These are phyloP conservation scores for Tanozyma kutaoensis DNA, from an alignment of 805 yeast species.

Conservation along the genomic window DNA sequence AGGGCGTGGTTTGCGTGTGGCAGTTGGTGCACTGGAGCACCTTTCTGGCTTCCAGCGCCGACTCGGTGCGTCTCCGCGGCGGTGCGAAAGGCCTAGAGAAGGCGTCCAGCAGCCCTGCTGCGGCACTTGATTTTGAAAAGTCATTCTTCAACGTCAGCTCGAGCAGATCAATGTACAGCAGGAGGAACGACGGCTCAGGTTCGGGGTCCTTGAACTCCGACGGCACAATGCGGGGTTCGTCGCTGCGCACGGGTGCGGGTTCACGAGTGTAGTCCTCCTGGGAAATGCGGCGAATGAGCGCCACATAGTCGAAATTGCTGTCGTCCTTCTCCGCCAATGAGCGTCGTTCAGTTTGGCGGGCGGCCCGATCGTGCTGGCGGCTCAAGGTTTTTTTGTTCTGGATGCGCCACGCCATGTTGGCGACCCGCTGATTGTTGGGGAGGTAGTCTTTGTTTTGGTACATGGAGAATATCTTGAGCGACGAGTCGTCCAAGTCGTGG, in stretches of 20 bases:
- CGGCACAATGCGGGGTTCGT: no score
- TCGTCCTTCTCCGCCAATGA: background rate
- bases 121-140: no score
- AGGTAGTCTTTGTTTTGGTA: conserved; percentile 25
- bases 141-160: conserved; percentile 22
- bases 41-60: no score
- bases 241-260: no score
- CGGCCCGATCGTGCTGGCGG: conserved; percentile 1
- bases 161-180: conserved; percentile 24
- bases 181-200: conserved; percentile 13
- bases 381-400: conserved; percentile 20
- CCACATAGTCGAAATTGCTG: conserved; percentile 25
- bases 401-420: conserved; percentile 32
- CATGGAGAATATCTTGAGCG: conserved; percentile 25
- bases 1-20: conserved; percentile 29
- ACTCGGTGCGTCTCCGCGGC: no score
- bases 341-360: conserved; percentile 1
- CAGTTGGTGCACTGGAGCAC: conserved; percentile 27
- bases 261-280: conserved; percentile 18
- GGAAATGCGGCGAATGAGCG: conserved; percentile 27
- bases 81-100: no score
- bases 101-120: no score
- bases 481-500: conserved; percentile 20
- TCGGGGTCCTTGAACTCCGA: conserved; percentile 5
- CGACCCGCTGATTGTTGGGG: conserved; percentile 28